Percentiles rank a stretch among this genome's conserved stretches.
Conservation (phyloP, 2,329 filamentous ascomycete genomes). For the Pseudogymnoascus sp. region DNA sequence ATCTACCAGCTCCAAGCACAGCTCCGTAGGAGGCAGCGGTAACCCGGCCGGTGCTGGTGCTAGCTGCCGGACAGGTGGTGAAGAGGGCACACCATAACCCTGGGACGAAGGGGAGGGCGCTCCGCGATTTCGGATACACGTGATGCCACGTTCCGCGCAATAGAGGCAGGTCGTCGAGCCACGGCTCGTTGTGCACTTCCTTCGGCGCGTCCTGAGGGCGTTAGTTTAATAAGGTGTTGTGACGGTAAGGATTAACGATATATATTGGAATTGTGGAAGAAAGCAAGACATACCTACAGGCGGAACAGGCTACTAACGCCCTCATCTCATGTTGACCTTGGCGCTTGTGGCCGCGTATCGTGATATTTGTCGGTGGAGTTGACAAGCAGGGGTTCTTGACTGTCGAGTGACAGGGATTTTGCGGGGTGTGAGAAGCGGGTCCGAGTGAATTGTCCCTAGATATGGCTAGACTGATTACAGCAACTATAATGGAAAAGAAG, state of each 20-base stretch:
- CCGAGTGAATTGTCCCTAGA: too few species aligned
- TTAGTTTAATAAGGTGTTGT: neutral
- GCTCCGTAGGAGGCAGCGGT: neutral
- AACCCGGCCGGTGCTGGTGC: neutral
- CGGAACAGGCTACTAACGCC: neutral
- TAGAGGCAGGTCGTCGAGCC: neutral
- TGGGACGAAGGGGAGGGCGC: neutral
- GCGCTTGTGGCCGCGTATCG: neutral
- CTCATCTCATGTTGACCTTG: neutral
- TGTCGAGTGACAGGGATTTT: too few species aligned
- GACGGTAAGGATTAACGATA: neutral
- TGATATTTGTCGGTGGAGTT: neutral
- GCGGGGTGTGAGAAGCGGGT: too few species aligned
- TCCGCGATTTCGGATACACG: neutral
- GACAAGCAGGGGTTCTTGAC: too few species aligned
- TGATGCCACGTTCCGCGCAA: neutral
- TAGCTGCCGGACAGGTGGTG: neutral
- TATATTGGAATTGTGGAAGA: neutral
- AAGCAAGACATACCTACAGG: neutral
- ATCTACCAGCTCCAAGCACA: constrained; percentile 17
- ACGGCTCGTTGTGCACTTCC: neutral
- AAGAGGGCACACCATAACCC: neutral
- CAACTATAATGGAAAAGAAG: too few species aligned
- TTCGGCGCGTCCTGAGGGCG: neutral
- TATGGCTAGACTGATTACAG: too few species aligned